Evolutionary conservation across 768 basidiomycete genomes (phyloP), one percentile per base, ranked within the genome.

Genomic region (Tylopilus felleus): DNA sequence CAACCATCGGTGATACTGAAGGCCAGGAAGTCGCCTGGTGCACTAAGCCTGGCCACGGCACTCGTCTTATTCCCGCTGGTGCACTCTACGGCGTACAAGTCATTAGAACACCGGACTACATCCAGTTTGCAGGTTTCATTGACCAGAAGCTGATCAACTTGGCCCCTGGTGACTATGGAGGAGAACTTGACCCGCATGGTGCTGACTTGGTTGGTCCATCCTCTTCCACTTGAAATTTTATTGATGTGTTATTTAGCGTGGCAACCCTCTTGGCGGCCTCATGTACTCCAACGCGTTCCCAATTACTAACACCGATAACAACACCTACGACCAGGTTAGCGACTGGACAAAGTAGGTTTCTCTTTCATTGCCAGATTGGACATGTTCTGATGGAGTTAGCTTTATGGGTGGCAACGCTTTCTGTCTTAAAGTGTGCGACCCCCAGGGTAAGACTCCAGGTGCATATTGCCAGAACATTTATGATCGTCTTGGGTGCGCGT

Each of bases 221-320:
- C 21, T 8, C 14, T 49, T 66, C 33, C 6, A 45, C 31, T 39
- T 38, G 56, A 31, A 42, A 73, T 55, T 56, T 21, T 41, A 53
- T 42, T 64, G 12, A 63, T n/a, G 19, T 12, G 6, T 25, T 36
- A 28, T 46, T 22, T 60, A 86, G 81, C 81, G 86, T 57, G 91
- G 90, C n/a, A 93, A 91, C 73, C 87, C 88, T 5, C 74, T 89
- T 31, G 90, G 90, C 52, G 86, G 79, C 48, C 68, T 91, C 38
- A 54, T 89, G 47, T 92, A 79, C 74, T 82, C 87, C 2, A 85
- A 75, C 59, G 77, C 73, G 13, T 85, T 76, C 62, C 78, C 81
- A 85, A 57, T 54, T 57, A 70, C 65, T 51, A 65, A 58, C 44
- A 70, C 75, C 17, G 58, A 77, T 57, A 78, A 76, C 59, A 66